phyloP scores from a whole-genome alignment of 164 flowering plant genomes.

The Vitis rupestris region DNA sequence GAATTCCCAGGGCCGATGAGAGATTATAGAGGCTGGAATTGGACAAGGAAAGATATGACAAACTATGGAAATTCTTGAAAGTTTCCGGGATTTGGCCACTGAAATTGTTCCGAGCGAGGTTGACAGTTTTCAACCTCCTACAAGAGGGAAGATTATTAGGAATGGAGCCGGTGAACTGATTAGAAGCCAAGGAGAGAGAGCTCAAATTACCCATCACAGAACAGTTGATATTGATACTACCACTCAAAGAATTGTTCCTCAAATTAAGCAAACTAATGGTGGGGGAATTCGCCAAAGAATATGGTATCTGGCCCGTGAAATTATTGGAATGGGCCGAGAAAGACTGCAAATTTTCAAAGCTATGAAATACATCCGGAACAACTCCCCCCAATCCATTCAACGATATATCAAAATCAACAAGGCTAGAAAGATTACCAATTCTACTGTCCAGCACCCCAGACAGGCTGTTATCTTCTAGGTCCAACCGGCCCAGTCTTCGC shows the following conservation, averaged over 20 bases:
- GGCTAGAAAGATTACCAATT: slow-evolving; percentile 52
- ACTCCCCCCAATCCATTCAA: slow-evolving; percentile 43
- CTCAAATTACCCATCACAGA: slow-evolving; percentile 41
- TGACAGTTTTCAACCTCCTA: slow-evolving; percentile 33
- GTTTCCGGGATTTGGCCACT: slow-evolving; percentile 49
- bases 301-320: slow-evolving; percentile 49
- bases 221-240: slow-evolving; percentile 47
- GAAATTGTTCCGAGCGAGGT: slow-evolving; percentile 57
- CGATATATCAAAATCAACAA: slow-evolving; percentile 51
- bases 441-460: slow-evolving; percentile 36
- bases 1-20: slow-evolving; percentile 39
- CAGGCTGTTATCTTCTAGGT: slow-evolving; percentile 37
- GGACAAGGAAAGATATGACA: slow-evolving; percentile 53
- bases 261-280: slow-evolving; percentile 37
- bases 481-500: slow-evolving; percentile 20
- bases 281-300: slow-evolving; percentile 45
- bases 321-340: slow-evolving; percentile 46
- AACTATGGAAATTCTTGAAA: slow-evolving; percentile 42
- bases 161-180: slow-evolving; percentile 41
- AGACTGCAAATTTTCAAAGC: slow-evolving; percentile 20
- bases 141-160: slow-evolving; percentile 56
- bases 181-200: slow-evolving; percentile 53
- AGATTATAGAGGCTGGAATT: slow-evolving; percentile 47
- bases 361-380: slow-evolving; percentile 52
- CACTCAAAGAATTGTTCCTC: slow-evolving; percentile 59